Percentiles rank a stretch among this genome's conserved stretches.
Conservation (phyloP, 2,329 filamentous ascomycete genomes). For the Aspergillus phoenicis region DNA sequence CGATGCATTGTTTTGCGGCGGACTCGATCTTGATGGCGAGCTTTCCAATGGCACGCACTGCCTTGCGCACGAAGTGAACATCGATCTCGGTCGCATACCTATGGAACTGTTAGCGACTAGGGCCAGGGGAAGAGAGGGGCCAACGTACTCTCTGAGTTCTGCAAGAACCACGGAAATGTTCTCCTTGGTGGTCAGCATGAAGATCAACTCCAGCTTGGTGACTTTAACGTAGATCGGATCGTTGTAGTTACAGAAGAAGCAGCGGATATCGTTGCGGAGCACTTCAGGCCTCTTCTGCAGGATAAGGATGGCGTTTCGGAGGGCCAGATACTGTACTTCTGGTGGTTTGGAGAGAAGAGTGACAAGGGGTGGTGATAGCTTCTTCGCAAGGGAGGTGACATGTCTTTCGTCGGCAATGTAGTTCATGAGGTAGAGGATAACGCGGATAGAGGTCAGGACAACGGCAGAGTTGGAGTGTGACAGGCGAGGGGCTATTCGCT, state of each 20-base stretch:
- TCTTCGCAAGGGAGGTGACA: constrained; percentile 81
- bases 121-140: background rate
- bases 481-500: constrained; percentile 90
- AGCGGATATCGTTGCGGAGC: constrained; percentile 90
- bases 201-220: constrained; percentile 96
- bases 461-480: constrained; percentile 97
- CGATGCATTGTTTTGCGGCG: constrained; percentile 86
- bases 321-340: constrained; percentile 95
- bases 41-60: constrained; percentile 95
- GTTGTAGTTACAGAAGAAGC: constrained; percentile 99
- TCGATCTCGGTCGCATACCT: constrained; percentile 95
- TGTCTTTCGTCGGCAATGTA: constrained; percentile 93
- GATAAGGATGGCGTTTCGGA: constrained; percentile 91
- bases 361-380: constrained; percentile 91
- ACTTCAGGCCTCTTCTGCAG: constrained; percentile 91
- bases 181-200: constrained; percentile 94
- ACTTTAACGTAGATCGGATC: constrained; percentile 99
- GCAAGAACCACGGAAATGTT: constrained; percentile 96
- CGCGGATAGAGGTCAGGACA: constrained; percentile 91
- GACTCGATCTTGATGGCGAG: constrained; percentile 98
- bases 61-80: constrained; percentile 97
- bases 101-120: constrained; percentile 10
- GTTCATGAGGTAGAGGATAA: constrained; percentile 97
- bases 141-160: constrained; percentile 77
- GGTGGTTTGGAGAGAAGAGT: constrained; percentile 94